Percentiles rank a stretch among this genome's conserved stretches.
Evolutionary conservation across 2,329 filamentous ascomycete species (phyloP).

Genomic region (Pestalotiopsis sp.): DNA sequence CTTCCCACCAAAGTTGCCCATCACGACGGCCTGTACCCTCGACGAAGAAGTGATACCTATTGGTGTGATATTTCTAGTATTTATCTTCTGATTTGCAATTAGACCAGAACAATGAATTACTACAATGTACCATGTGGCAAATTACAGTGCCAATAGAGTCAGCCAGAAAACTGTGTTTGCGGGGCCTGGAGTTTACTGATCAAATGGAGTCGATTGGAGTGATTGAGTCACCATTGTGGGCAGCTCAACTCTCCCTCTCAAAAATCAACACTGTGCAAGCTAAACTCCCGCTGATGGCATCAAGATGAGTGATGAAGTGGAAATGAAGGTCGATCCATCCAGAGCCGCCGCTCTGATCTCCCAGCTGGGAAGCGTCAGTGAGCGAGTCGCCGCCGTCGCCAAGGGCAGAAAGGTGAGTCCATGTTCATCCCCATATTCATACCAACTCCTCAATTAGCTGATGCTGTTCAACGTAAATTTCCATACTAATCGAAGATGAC

Average conservation of each 20-base stretch:
- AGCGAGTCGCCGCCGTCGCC: conserved; percentile 55
- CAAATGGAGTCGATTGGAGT: background rate
- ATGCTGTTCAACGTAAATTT: background rate
- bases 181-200: background rate
- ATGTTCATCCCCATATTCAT: too few species aligned
- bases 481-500: background rate
- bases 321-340: conserved; percentile 63
- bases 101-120: background rate
- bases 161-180: background rate
- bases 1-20: too few species aligned
- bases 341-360: conserved; percentile 63
- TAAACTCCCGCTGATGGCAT: background rate
- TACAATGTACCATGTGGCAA: background rate
- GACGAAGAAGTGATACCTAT: too few species aligned
- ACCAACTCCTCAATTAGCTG: background rate
- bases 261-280: background rate
- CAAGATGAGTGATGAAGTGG: conserved; percentile 44
- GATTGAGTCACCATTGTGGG: background rate
- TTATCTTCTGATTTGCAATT: background rate
- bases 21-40: too few species aligned
- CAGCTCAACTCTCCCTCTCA: background rate
- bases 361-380: conserved; percentile 61
- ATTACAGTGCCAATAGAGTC: background rate
- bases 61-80: background rate
- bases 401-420: conserved; percentile 53